These are phyloP conservation scores for Fusarium sp. DNA, from an alignment of 2,329 filamentous ascomycete species.

Conservation along the genomic window DNA sequence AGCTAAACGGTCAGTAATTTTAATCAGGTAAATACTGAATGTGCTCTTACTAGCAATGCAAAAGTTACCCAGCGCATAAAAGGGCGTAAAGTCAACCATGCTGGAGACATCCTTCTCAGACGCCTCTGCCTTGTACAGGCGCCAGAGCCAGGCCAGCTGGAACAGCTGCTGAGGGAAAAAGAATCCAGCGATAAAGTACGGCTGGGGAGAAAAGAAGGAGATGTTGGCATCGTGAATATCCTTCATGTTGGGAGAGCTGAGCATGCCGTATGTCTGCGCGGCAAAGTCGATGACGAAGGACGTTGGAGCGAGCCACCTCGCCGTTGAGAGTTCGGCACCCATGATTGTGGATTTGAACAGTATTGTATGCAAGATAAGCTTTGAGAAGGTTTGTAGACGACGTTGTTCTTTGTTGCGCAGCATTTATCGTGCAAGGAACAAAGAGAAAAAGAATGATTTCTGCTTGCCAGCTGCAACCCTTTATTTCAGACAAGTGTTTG, in stretches of 20 bases:
- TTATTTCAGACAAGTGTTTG: neutral
- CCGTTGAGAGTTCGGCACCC: conserved; percentile 7
- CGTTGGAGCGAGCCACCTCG: conserved; percentile 1
- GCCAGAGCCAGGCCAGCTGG: conserved; percentile 5
- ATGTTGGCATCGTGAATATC: conserved; percentile 11
- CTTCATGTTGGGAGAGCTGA: conserved; percentile 13
- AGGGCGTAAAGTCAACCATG: conserved; percentile 1
- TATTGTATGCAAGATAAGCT: neutral
- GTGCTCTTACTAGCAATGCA: neutral
- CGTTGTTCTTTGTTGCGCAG: neutral
- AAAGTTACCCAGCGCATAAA: neutral
- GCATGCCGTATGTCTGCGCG: conserved; percentile 3
- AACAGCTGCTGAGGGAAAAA: conserved; percentile 5
- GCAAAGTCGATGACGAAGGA: conserved; percentile 12
- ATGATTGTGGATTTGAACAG: neutral
- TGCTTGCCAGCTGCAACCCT: neutral
- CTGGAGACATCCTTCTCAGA: neutral
- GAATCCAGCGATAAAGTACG: conserved; percentile 8
- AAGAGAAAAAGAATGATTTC: neutral
- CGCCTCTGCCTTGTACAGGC: neutral
- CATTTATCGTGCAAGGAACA: neutral
- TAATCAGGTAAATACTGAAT: neutral
- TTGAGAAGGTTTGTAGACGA: neutral
- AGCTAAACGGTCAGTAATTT: neutral
- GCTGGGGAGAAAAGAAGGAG: conserved; percentile 12